Base-by-base conservation (phyloP, 139 green algal species). In the Chlamydomonas applanata region DNA sequence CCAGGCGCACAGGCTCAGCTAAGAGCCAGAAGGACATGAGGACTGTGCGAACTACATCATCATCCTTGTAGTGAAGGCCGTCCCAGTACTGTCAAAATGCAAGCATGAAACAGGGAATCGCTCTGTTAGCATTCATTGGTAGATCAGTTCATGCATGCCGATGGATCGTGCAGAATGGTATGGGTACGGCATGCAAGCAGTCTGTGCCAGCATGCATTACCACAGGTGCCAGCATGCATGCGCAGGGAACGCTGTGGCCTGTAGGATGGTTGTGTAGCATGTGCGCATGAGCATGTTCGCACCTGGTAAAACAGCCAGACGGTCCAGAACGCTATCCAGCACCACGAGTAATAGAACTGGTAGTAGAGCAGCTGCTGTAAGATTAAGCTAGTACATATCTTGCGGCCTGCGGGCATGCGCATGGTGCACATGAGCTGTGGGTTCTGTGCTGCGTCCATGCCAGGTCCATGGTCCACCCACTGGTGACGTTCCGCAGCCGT, bases 311-410 rank as follows among this genome's bases (percentile, higher is more conserved):
- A 79, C 22, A 87, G 74, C 70, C 81, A 81, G 0, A 60, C 16
- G 11, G 53, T 44, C 63, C 79, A 75, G 32, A 76, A 75, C 0
- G 68, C 2, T 5, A 87, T 49, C 84, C 84, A 89, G 1, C 45
- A 79, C 13, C 79, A 27, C 62, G 83, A 77, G 20, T 67, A 86
- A 14, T 80, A 83, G 0, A 81, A 4, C 2, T 83, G 71, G 71
- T 85, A 89, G 73, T 87, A 89, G 1, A 89, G 56, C 7, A 89
- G 53, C 70, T 89, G 84, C 62, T 89, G 84, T 14, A 89, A 76
- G 33, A 85, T 68, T 29, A 87, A 45, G 44, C 76, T 85, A 9
- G 76, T 74, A 5, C 45, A 79, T 49, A 89, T 84, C 27, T 68
- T 70, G 0, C 81, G 68, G n/a, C 75, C 84, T 89, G 79, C 63